A percentile compares a stretch with the other conserved stretches of the same genome.
Evolutionary conservation across 1,139 yeast species (phyloP).

Genomic region (Debaryomyces subglobosus): DNA sequence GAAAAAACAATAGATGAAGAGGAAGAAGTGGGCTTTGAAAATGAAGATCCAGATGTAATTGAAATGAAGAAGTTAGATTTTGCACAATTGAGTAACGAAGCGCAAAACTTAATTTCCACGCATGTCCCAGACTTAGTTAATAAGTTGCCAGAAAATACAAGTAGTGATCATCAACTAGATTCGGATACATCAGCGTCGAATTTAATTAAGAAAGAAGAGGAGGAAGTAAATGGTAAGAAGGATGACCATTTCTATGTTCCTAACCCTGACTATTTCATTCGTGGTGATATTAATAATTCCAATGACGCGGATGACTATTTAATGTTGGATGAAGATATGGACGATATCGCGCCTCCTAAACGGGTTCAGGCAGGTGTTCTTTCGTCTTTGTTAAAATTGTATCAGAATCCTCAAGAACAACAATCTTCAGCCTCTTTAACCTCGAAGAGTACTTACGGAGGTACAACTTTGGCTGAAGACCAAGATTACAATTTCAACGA

Average conservation of each 20-base stretch:
- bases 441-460: constrained; percentile 14
- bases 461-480: constrained; percentile 13
- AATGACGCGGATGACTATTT: constrained; percentile 38
- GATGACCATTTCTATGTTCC: constrained; percentile 40
- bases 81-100: constrained; percentile 43
- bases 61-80: constrained; percentile 41
- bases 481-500: constrained; percentile 18
- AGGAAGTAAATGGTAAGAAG: constrained; percentile 7
- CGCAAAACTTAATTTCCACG: constrained; percentile 39
- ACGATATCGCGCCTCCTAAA: constrained; percentile 66
- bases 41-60: constrained; percentile 22
- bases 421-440: constrained; percentile 30
- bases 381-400: constrained; percentile 71
- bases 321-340: constrained; percentile 45
- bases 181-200: constrained; percentile 7
- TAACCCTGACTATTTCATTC: constrained; percentile 46
- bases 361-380: constrained; percentile 82
- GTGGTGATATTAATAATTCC: constrained; percentile 33
- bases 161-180: constrained; percentile 7
- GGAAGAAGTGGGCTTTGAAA: constrained; percentile 24
- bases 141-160: constrained; percentile 4
- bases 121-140: constrained; percentile 34
- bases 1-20: constrained; percentile 26
- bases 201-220: constrained; percentile 10
- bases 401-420: constrained; percentile 47